Evolutionary conservation across 1,284 basidiomycete species (phyloP), one percentile per base, ranked within the genome.

Genomic region (Boletus subluridellus): DNA sequence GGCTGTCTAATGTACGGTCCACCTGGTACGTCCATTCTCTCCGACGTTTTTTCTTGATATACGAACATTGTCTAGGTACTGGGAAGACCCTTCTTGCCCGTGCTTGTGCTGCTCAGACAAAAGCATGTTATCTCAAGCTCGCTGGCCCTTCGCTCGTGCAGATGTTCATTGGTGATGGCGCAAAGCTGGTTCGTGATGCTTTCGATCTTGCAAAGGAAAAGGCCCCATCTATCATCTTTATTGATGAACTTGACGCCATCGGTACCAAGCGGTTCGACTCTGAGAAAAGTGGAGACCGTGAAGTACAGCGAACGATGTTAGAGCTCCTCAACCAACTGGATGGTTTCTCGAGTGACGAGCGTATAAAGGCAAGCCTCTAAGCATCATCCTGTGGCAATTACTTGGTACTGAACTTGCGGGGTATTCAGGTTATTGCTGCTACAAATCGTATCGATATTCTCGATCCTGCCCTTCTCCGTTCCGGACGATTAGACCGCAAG

Each of bases 401-500:
- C 51, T 53, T 34, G 55, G 50, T 44, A 28, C 46, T 62, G 24
- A 45, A 45, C 46, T 52, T 54, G 46, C 61, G 50, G 55, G 52
- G 53, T 47, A 41, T 63, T n/a, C 21, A 95, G 93, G 96, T 99
- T 63, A 98, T 99, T 65, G 96, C 96, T 15, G 96, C 96, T 1
- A 99, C 96, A 35, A 99, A 99, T 78, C 86, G 96, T 73, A 99
- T 99, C 69, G 96, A 99, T 76, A 98, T 98, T 61, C 88, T 99
- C 48, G 96, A 99, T 73, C 96, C 96, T 52, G 96, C 96, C 14
- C 82, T 99, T n/a, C 84, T 99, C 32, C 93, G 96, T 69, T 97
- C 96, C 2, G 96, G 96, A 64, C 92, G 96, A 77, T 79, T 99
- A 47, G 96, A 99, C 74, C 86, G 96, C 64, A 90, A 96, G 69